phyloP scores from a whole-genome alignment of 73 alveolate species.

The Uronychia binucleata region DNA sequence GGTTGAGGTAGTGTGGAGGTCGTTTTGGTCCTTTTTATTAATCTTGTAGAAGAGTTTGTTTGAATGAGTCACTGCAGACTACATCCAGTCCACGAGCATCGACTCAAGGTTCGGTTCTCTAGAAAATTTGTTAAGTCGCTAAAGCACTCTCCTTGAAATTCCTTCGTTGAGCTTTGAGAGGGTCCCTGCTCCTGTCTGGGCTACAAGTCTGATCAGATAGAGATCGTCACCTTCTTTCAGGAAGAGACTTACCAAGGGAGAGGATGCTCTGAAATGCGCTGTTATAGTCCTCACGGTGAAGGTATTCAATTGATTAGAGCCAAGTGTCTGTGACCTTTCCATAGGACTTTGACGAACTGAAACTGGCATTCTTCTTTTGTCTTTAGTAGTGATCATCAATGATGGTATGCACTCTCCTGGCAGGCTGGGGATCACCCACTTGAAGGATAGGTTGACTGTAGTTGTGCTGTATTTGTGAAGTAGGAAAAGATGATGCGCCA shows the following conservation, averaged over 20 bases:
- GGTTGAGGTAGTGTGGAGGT: too few relatives aligned
- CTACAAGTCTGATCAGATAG: constrained; percentile 69
- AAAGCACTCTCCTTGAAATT: not conserved
- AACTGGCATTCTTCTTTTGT: not conserved
- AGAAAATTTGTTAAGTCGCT: not conserved
- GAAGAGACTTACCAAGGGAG: not conserved
- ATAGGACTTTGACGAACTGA: not conserved
- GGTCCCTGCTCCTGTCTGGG: constrained; percentile 68
- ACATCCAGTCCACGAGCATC: not conserved
- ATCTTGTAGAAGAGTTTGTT: not conserved
- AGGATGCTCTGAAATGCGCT: not conserved
- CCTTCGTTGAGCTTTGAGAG: not conserved
- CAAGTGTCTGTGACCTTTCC: not conserved
- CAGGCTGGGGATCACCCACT: not conserved
- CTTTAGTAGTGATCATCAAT: not conserved
- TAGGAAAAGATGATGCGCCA: too few relatives aligned
- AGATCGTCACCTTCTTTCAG: constrained; percentile 67
- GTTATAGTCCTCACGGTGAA: not conserved
- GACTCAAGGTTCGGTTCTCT: not conserved
- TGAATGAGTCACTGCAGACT: not conserved
- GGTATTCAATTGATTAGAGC: not conserved
- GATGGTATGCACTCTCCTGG: not conserved
- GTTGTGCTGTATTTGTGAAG: too few relatives aligned
- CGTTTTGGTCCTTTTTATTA: not conserved
- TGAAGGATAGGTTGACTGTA: not conserved